Percentiles rank a stretch among this genome's conserved stretches.
Conservation (phyloP, 208 protist genomes). For the Acanthamoeba castellanii region DNA sequence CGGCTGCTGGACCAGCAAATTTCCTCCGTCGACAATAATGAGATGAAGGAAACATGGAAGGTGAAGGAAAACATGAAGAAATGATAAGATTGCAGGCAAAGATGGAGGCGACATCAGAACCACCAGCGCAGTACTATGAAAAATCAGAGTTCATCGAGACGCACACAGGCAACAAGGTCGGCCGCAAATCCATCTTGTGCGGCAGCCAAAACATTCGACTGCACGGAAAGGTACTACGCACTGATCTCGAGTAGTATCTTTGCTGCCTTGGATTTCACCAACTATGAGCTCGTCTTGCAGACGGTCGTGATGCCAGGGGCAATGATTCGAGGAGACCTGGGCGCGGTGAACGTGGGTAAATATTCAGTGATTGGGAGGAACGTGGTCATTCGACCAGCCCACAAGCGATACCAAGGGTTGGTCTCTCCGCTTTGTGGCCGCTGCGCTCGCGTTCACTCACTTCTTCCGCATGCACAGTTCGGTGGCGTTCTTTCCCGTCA, state of each 20-base stretch:
- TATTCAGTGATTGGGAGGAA: slow-evolving; percentile 72
- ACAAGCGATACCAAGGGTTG: slow-evolving; percentile 83
- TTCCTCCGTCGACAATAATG: not conserved
- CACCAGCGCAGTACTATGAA: slow-evolving; percentile 77
- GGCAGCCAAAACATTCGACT: slow-evolving; percentile 83
- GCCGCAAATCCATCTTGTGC: slow-evolving; percentile 80
- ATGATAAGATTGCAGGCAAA: not conserved
- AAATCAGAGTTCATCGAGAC: slow-evolving; percentile 85
- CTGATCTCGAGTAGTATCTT: not conserved
- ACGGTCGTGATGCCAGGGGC: slow-evolving; percentile 81
- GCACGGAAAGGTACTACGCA: slow-evolving; percentile 75
- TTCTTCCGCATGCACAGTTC: slow-evolving; percentile 8
- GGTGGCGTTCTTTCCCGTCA: slow-evolving; percentile 81
- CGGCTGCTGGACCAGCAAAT: not conserved
- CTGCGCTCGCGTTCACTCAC: not conserved
- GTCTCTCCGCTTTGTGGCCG: not conserved
- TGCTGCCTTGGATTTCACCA: not conserved
- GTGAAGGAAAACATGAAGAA: not conserved
- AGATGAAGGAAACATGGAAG: too few relatives aligned
- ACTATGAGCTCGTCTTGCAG: not conserved
- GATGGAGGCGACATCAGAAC: slow-evolving; percentile 58
- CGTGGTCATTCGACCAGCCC: slow-evolving; percentile 81
- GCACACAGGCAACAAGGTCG: slow-evolving; percentile 82
- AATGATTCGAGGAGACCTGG: slow-evolving; percentile 82
- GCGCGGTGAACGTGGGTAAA: slow-evolving; percentile 82